These are phyloP conservation scores for Cylindrodendrum hubeiense DNA, from an alignment of 2,329 filamentous ascomycete species.

Conservation along the genomic window DNA sequence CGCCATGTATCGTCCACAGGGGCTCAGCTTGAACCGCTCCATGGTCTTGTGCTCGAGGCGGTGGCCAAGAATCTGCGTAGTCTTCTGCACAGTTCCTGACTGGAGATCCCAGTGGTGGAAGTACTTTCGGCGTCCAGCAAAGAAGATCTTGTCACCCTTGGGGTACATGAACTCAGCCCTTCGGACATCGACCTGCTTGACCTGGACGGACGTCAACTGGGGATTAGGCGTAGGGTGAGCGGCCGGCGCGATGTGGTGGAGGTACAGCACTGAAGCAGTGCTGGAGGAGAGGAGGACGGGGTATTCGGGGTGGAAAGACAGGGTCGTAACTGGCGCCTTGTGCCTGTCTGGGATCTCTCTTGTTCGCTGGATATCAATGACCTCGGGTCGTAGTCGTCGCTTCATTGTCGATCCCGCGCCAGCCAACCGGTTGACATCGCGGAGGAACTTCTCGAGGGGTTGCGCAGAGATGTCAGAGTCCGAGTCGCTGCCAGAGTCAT, in stretches of 20 bases:
- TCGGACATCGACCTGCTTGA: constrained; percentile 85
- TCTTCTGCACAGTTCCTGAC: constrained; percentile 85
- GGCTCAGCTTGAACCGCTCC: constrained; percentile 90
- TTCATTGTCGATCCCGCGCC: constrained; percentile 66
- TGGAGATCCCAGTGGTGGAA: constrained; percentile 95
- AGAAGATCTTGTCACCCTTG: constrained; percentile 82
- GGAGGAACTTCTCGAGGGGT: constrained; percentile 84
- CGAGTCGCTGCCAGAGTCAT: constrained; percentile 69
- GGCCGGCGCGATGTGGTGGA: constrained; percentile 88
- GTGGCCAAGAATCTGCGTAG: constrained; percentile 80
- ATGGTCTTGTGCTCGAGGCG: constrained; percentile 87
- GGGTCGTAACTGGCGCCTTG: constrained; percentile 82
- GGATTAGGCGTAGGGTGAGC: constrained; percentile 86
- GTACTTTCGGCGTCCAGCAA: constrained; percentile 88
- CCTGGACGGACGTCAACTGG: constrained; percentile 88
- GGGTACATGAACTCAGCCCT: constrained; percentile 84
- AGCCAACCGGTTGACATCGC: constrained; percentile 77
- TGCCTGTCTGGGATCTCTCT: constrained; percentile 87
- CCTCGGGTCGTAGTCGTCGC: constrained; percentile 84
- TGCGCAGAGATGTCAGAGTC: constrained; percentile 75
- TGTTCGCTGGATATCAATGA: constrained; percentile 89
- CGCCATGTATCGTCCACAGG: constrained; percentile 88
- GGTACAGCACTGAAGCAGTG: constrained; percentile 83
- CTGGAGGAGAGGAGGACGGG: constrained; percentile 92
- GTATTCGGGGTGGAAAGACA: constrained; percentile 90